Conservation (phyloP, 2,329 filamentous ascomycete species). For the Zymoseptoria brevis region DNA sequence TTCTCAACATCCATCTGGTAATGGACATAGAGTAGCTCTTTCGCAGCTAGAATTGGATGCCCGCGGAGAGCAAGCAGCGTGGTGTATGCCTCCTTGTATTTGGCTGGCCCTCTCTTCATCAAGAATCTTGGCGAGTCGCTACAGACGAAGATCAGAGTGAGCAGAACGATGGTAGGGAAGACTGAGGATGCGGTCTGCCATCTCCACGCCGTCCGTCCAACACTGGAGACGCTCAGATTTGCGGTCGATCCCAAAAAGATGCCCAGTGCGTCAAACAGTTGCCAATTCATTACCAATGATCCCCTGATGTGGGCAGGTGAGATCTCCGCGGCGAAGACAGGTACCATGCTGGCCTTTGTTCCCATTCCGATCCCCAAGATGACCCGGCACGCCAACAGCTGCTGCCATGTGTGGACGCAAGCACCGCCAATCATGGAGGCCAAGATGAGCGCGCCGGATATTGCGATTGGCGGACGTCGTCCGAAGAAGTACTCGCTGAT, state of each 20-base stretch:
- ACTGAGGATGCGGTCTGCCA: constrained; percentile 24
- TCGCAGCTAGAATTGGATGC: constrained; percentile 23
- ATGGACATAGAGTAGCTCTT: constrained; percentile 24
- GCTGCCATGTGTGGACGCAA: constrained; percentile 21
- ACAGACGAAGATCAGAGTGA: constrained; percentile 22
- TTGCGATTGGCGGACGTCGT: constrained; percentile 23
- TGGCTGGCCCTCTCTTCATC: constrained; percentile 18
- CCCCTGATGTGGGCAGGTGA: constrained; percentile 21
- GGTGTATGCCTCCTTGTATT: constrained; percentile 21
- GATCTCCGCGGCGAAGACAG: constrained; percentile 29
- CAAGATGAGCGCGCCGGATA: constrained; percentile 25
- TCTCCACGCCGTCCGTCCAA: constrained; percentile 22
- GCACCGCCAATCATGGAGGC: constrained; percentile 26
- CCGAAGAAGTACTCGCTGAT: constrained; percentile 28
- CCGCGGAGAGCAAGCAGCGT: constrained; percentile 18
- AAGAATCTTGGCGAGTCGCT: constrained; percentile 26
- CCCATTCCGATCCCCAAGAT: constrained; percentile 31
- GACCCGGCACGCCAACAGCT: constrained; percentile 26
- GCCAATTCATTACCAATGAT: constrained; percentile 27
- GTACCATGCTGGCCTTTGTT: constrained; percentile 26
- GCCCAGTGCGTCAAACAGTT: constrained; percentile 27
- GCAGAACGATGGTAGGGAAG: constrained; percentile 22
- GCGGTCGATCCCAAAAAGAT: constrained; percentile 26
- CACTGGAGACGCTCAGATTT: constrained; percentile 19
- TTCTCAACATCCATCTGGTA: constrained; percentile 24